Evolutionary conservation across 805 yeast species (phyloP).

Genomic region (Candida rishiriensis): DNA sequence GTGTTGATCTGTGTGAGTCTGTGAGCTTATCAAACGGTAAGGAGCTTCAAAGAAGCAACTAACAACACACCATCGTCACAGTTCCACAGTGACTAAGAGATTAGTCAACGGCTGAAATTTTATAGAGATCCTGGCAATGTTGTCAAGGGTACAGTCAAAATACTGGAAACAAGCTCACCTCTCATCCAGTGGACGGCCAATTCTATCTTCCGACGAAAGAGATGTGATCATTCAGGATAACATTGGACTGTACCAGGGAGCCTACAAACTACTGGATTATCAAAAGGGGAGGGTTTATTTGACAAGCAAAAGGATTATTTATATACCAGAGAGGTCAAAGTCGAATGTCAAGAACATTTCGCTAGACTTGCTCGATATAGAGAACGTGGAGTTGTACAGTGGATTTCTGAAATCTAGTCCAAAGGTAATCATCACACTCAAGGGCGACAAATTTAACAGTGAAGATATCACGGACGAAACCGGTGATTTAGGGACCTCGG

Average conservation of each 20-base stretch:
- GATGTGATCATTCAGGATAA: constrained; percentile 48
- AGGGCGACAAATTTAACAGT: neutral
- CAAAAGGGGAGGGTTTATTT: constrained; percentile 78
- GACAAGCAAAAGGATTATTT: constrained; percentile 69
- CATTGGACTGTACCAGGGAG: constrained; percentile 79
- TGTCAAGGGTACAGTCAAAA: constrained; percentile 3
- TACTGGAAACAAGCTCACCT: constrained; percentile 22
- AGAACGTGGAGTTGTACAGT: constrained; percentile 26
- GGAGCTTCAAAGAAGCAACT: no score
- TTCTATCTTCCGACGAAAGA: constrained; percentile 34
- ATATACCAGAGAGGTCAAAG: constrained; percentile 38
- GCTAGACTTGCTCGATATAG: constrained; percentile 18
- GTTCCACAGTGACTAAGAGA: no score
- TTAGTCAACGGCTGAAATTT: no score
- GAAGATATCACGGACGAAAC: no score
- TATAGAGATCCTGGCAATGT: neutral
- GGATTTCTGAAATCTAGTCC: constrained; percentile 78
- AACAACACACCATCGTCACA: no score
- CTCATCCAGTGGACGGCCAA: constrained; percentile 31
- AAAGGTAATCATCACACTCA: constrained; percentile 43
- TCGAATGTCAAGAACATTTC: constrained; percentile 2
- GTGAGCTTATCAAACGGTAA: no score
- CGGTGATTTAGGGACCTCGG: no score
- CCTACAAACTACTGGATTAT: constrained; percentile 52
- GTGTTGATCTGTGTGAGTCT: no score